These are phyloP conservation scores for Ustilago sp. DNA, from an alignment of 1,284 basidiomycete species.

Conservation along the genomic window DNA sequence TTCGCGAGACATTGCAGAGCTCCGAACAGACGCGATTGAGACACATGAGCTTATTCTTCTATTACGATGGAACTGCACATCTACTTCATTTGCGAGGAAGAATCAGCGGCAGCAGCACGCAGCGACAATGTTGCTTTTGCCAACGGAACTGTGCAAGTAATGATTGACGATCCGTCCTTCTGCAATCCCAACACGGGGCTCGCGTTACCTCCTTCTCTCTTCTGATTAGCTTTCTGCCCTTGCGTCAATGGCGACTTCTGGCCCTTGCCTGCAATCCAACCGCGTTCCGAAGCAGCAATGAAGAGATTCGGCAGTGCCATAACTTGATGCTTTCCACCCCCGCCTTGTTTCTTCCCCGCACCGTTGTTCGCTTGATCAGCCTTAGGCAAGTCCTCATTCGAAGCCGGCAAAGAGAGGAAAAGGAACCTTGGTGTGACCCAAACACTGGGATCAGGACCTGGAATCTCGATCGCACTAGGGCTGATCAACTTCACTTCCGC, in stretches of 20 bases:
- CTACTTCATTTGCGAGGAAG: neutral
- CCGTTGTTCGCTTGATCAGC: constrained; percentile 5
- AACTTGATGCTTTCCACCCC: constrained; percentile 38
- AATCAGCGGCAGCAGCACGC: constrained; percentile 8
- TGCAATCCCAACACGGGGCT: constrained; percentile 26
- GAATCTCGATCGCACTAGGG: constrained; percentile 51
- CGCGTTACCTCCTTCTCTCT: neutral
- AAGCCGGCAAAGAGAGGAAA: constrained; percentile 48
- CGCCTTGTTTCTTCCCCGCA: constrained; percentile 2
- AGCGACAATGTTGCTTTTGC: constrained; percentile 36
- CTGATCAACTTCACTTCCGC: constrained; percentile 33
- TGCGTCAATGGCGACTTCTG: constrained; percentile 8
- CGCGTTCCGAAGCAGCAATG: constrained; percentile 50
- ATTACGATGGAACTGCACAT: neutral
- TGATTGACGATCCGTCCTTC: constrained; percentile 39
- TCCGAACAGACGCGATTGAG: neutral
- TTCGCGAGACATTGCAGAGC: neutral
- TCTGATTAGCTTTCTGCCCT: constrained; percentile 11
- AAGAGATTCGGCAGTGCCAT: constrained; percentile 58
- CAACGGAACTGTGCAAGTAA: constrained; percentile 39
- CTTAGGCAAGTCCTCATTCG: constrained; percentile 29
- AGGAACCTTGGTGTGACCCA: constrained; percentile 55
- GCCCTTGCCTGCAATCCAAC: constrained; percentile 54
- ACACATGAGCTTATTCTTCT: neutral
- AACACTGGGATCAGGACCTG: constrained; percentile 47